Conservation (phyloP, 805 yeast genomes). For the Candida sonorensis region DNA sequence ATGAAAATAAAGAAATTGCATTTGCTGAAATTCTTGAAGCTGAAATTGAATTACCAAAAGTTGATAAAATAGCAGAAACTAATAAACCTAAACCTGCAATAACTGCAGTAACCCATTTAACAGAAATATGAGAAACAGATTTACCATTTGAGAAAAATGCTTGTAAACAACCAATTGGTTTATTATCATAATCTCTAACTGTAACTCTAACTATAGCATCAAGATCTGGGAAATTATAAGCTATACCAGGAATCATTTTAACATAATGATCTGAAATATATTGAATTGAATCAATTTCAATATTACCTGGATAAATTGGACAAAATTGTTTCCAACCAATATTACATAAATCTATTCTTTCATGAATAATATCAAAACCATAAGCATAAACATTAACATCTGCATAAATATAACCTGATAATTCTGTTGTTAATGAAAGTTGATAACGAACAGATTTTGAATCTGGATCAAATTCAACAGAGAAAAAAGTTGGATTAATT, state of each 20-base stretch:
- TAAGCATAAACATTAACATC: conserved; percentile 74
- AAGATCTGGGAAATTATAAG: conserved; percentile 79
- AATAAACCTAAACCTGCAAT: conserved; percentile 84
- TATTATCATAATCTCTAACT: conserved; percentile 30
- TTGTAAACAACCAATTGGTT: conserved; percentile 64
- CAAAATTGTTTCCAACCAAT: conserved; percentile 82
- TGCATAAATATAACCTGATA: conserved; percentile 62
- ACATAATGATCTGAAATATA: conserved; percentile 46
- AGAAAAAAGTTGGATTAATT: conserved; percentile 65
- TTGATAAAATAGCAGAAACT: conserved; percentile 72
- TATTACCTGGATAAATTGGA: conserved; percentile 76
- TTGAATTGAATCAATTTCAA: conserved; percentile 67
- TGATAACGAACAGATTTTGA: conserved; percentile 60
- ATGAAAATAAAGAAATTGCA: conserved; percentile 73
- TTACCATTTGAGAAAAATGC: conserved; percentile 70
- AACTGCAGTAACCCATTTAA: conserved; percentile 91
- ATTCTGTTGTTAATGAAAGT: conserved; percentile 61
- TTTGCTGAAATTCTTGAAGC: conserved; percentile 87
- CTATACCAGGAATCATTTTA: conserved; percentile 69
- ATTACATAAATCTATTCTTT: conserved; percentile 55
- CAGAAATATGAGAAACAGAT: conserved; percentile 73
- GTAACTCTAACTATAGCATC: conserved; percentile 68
- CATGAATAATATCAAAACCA: conserved; percentile 65
- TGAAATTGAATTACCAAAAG: conserved; percentile 82
- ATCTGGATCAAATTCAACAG: conserved; percentile 71